These are phyloP conservation scores for Craterostigma plantagineum DNA, from an alignment of 257 asterid species.

Conservation along the genomic window DNA sequence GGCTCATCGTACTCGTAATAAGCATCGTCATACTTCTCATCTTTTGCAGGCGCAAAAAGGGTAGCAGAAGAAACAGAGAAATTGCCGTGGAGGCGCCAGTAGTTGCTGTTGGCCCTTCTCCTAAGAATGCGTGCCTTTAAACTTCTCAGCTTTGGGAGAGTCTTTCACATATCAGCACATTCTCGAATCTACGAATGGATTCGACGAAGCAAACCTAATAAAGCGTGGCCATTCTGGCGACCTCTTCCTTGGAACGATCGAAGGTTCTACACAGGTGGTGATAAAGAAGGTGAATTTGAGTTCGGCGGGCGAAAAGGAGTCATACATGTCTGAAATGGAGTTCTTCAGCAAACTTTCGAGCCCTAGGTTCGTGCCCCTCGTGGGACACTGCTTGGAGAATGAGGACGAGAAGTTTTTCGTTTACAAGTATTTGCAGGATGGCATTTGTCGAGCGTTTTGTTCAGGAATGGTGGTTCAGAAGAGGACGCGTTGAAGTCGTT, in stretches of 20 bases:
- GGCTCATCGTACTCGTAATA: constrained; percentile 25
- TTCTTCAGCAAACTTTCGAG: constrained; percentile 55
- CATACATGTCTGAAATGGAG: constrained; percentile 46
- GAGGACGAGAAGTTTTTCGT: constrained; percentile 67
- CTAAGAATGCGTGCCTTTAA: constrained; percentile 26
- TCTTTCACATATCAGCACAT: constrained; percentile 71
- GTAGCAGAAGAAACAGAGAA: constrained; percentile 33
- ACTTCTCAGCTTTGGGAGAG: constrained; percentile 49
- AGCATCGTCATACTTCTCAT: constrained; percentile 17
- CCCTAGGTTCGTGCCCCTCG: constrained; percentile 63
- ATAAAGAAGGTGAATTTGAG: constrained; percentile 45
- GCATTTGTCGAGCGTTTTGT: constrained; percentile 66
- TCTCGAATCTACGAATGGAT: constrained; percentile 56
- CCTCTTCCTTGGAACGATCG: constrained; percentile 54
- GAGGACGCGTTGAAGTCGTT: constrained; percentile 56
- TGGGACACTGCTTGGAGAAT: constrained; percentile 89
- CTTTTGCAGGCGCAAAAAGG: constrained; percentile 42
- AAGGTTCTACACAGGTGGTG: constrained; percentile 55
- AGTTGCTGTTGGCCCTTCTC: constrained; percentile 35
- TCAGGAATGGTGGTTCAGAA: constrained; percentile 38
- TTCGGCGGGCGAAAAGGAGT: constrained; percentile 41
- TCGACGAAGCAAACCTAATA: constrained; percentile 39
- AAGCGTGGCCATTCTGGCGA: constrained; percentile 87
- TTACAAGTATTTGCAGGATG: constrained; percentile 69
- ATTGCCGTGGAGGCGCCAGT: constrained; percentile 52